Percentiles rank a stretch among this genome's conserved stretches.
Conservation (phyloP, 2,329 filamentous ascomycete species). For the Apiospora sp. region DNA sequence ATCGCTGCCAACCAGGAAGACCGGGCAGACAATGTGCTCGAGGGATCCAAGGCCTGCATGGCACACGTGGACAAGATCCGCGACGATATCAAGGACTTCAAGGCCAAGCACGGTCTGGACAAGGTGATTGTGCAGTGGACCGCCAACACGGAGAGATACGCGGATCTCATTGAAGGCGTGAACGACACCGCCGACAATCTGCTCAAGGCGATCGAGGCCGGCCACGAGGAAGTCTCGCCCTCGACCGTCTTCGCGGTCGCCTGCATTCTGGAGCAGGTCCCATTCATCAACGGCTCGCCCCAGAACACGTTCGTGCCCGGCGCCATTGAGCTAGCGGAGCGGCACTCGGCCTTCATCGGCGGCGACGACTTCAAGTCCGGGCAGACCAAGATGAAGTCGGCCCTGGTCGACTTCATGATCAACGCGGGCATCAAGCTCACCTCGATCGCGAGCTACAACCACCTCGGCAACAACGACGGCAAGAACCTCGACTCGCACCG, state of each 20-base stretch:
- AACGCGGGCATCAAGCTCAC: conserved; percentile 98
- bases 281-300: conserved; percentile 99
- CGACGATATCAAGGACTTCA: conserved; percentile 94
- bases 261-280: conserved; percentile 85
- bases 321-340: conserved; percentile 86
- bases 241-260: conserved; percentile 97
- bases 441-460: conserved; percentile 98
- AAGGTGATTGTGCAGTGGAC: conserved; percentile 99
- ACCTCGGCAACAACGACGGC: conserved; percentile 98
- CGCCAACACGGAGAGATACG: conserved; percentile 97
- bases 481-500: conserved; percentile 97
- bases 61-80: conserved; percentile 94
- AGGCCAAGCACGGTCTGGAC: conserved; percentile 82
- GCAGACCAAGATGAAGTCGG: conserved; percentile 99
- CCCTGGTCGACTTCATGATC: conserved; percentile 97
- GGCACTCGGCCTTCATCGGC: conserved; percentile 88
- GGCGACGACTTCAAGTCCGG: conserved; percentile 99
- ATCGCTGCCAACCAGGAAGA: conserved; percentile 98
- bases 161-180: conserved; percentile 85
- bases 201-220: conserved; percentile 82
- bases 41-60: conserved; percentile 82
- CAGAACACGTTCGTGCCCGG: conserved; percentile 99
- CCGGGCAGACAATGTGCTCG: conserved; percentile 88
- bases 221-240: conserved; percentile 90
- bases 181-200: conserved; percentile 98